Evolutionary conservation across 208 protist species (phyloP).

Genomic region (Acanthamoeba quina): DNA sequence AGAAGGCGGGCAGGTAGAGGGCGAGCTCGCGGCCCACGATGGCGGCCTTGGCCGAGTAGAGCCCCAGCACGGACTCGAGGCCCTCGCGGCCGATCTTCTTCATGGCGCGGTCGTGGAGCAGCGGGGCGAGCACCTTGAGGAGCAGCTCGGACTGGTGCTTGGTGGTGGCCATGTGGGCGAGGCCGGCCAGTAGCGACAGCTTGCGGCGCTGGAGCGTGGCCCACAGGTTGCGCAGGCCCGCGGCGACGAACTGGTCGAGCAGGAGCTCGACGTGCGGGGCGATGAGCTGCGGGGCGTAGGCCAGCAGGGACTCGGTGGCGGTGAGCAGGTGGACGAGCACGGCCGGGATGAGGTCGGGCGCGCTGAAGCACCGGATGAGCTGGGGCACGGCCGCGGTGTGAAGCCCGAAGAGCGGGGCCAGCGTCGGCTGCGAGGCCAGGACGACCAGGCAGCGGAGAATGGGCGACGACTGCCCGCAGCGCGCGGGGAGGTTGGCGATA

Average conservation of each 20-base stretch:
- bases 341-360: background rate
- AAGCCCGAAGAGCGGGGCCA: background rate
- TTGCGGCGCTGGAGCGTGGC: slow-evolving; percentile 39
- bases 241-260: slow-evolving; percentile 14
- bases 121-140: slow-evolving; percentile 8
- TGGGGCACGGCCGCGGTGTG: slow-evolving; percentile 6
- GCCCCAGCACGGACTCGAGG: slow-evolving; percentile 5
- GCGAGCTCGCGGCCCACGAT: background rate
- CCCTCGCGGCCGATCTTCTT: slow-evolving; percentile 46
- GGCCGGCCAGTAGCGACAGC: background rate
- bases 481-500: slow-evolving; percentile 21
- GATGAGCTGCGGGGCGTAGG: background rate
- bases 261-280: slow-evolving; percentile 41
- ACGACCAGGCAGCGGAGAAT: slow-evolving; percentile 15
- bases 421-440: background rate
- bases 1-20: slow-evolving; percentile 15
- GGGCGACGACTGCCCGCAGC: slow-evolving; percentile 7
- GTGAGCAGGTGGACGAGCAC: slow-evolving; percentile 1
- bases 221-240: background rate
- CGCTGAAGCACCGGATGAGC: slow-evolving; percentile 13
- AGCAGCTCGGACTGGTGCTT: background rate
- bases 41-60: slow-evolving; percentile 40
- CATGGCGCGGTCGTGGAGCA: background rate
- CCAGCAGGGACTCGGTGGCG: slow-evolving; percentile 2
- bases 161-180: slow-evolving; percentile 1